phyloP scores from a whole-genome alignment of 768 basidiomycete genomes.

The Lactarius hengduanensis region DNA sequence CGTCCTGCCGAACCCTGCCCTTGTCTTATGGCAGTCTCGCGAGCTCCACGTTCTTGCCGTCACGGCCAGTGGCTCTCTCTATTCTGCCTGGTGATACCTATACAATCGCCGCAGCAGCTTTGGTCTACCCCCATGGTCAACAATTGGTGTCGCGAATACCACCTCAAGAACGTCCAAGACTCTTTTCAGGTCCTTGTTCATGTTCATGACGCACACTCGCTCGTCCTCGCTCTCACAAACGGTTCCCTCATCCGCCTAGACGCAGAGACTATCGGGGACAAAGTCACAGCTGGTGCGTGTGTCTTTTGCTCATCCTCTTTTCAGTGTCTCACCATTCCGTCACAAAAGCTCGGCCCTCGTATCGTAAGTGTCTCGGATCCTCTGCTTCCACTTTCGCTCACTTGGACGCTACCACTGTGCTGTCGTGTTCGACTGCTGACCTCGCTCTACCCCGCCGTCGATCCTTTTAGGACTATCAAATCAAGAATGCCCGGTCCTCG shows the following conservation, averaged over 20 bases:
- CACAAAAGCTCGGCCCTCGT: slow-evolving; percentile 95
- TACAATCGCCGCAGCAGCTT: slow-evolving; percentile 36
- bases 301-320: not conserved
- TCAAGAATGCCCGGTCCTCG: too few relatives aligned
- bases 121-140: slow-evolving; percentile 36
- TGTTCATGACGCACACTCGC: slow-evolving; percentile 62
- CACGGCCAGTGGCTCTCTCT: slow-evolving; percentile 67
- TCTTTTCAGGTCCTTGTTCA: slow-evolving; percentile 45
- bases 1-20: slow-evolving; percentile 60
- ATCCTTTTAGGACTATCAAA: too few relatives aligned
- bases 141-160: slow-evolving; percentile 66
- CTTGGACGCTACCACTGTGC: too few relatives aligned
- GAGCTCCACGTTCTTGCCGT: slow-evolving; percentile 72
- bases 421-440: too few relatives aligned
- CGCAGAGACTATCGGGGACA: slow-evolving; percentile 54
- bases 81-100: slow-evolving; percentile 67
- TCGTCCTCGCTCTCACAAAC: slow-evolving; percentile 59
- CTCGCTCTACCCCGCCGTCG: too few relatives aligned
- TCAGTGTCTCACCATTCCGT: not conserved
- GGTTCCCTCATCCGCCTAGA: slow-evolving; percentile 71
- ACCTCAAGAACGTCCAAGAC: slow-evolving; percentile 51
- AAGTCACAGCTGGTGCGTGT: slow-evolving; percentile 56
- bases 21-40: slow-evolving; percentile 48
- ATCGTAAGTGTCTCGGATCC: slow-evolving; percentile 56
- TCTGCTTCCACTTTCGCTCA: too few relatives aligned